Base-by-base conservation (phyloP, 164 flowering plant species). In the Tinospora cordifolia region DNA sequence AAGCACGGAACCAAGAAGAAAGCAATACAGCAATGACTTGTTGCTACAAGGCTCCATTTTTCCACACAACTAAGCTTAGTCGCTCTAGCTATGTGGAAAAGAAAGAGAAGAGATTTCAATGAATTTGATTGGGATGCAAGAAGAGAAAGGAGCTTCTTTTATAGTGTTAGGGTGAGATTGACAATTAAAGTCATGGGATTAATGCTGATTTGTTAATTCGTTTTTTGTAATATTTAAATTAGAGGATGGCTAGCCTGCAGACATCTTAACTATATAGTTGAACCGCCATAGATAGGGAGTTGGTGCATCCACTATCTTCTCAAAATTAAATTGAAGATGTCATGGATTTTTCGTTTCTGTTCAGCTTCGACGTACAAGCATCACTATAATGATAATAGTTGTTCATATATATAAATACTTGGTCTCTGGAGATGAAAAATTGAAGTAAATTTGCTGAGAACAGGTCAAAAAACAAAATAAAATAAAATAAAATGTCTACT, bases 101-200 rank as follows among this genome's bases (percentile, higher is more conserved):
- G 22, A 22, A 60, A 5, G 51, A 17, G 25, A n/a, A n/a, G n/a
- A n/a, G n/a, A n/a, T n/a, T n/a, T n/a, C n/a, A n/a, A n/a, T n/a
- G n/a, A n/a, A n/a, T 63, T 54, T 30, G 72, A 67, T 38, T 49
- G 60, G 26, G 63, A 63, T 66, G 78, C 51, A 27, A 38, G 75
- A 26, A 62, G 62, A 69, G n/a, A n/a, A n/a, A 49, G 54, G 26
- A 63, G 21, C 72, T 64, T 46, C 27, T 71, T 76, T 68, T 82
- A 78, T 77, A 78, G 46, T 40, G 46, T 1, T 3, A n/a, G 26
- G 47, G 40, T 68, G 49, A 69, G n/a, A 63, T 39, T 21, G 54
- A 72, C 79, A 82, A 77, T 86, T 83, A 80, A 84, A 84, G 82
- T 82, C 81, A 74, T 74, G 74, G n/a, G n/a, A n/a, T n/a, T n/a